A percentile compares a stretch with the other conserved stretches of the same genome.
Conservation (phyloP, 1,139 yeast genomes). For the Taphrina populina region DNA sequence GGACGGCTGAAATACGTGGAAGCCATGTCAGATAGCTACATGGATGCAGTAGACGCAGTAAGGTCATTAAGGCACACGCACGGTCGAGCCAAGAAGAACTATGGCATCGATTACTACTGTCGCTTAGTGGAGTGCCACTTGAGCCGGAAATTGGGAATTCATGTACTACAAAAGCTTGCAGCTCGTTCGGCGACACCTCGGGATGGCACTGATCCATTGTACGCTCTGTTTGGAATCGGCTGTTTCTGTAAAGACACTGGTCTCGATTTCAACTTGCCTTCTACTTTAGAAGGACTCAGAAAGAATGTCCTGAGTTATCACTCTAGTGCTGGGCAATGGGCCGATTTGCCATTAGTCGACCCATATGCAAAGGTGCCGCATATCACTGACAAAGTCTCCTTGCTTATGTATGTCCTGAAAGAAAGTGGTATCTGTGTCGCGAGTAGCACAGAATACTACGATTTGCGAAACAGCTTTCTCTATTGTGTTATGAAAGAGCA, state of each 20-base stretch:
- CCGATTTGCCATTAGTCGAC: slow-evolving; percentile 4
- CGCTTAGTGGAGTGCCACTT: slow-evolving; percentile 6
- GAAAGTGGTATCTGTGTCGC: slow-evolving; percentile 9
- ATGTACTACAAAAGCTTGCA: slow-evolving; percentile 9
- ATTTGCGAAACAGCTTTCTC: slow-evolving; percentile 19
- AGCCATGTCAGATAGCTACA: slow-evolving; percentile 15
- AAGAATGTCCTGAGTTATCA: not conserved
- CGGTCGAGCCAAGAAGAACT: slow-evolving; percentile 15
- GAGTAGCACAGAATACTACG: slow-evolving; percentile 11
- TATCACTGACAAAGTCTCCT: not conserved
- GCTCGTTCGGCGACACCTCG: not conserved
- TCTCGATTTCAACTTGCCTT: slow-evolving; percentile 8
- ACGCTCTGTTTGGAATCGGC: slow-evolving; percentile 13
- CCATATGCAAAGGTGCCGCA: not conserved
- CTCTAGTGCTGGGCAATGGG: slow-evolving; percentile 3
- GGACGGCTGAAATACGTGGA: slow-evolving; percentile 14
- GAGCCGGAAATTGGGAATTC: slow-evolving; percentile 12
- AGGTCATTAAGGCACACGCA: not conserved
- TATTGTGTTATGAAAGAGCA: slow-evolving; percentile 7
- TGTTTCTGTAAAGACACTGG: slow-evolving; percentile 1
- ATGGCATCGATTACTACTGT: slow-evolving; percentile 19
- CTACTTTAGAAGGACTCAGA: not conserved
- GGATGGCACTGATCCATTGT: slow-evolving; percentile 1
- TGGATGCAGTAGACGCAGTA: slow-evolving; percentile 20
- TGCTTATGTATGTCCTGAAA: slow-evolving; percentile 1